Percentiles rank a stretch among this genome's conserved stretches.
Conservation (phyloP, 768 basidiomycete genomes). For the Strobilomyces echinocephalus region DNA sequence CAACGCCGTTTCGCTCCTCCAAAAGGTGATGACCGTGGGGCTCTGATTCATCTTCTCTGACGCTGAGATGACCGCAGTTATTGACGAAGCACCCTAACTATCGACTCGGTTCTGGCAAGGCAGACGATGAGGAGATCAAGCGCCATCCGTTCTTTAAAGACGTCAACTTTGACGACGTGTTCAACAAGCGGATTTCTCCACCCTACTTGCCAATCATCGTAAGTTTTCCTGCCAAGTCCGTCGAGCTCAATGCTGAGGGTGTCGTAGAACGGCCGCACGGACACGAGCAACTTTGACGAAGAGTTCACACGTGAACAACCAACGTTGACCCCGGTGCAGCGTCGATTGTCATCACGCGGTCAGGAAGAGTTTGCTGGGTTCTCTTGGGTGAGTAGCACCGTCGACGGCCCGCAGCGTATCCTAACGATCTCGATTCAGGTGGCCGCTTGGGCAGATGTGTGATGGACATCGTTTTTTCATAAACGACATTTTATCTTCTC, state of each 20-base stretch:
- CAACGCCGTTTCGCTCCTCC: slow-evolving; percentile 91
- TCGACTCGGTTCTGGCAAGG: slow-evolving; percentile 85
- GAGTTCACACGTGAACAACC: slow-evolving; percentile 98
- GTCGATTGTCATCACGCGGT: slow-evolving; percentile 82
- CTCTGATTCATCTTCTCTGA: not conserved
- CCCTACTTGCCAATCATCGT: slow-evolving; percentile 97
- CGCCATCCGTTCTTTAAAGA: slow-evolving; percentile 98
- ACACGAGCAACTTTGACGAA: slow-evolving; percentile 92
- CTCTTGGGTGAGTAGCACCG: slow-evolving; percentile 65
- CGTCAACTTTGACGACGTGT: slow-evolving; percentile 93
- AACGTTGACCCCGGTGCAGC: slow-evolving; percentile 95
- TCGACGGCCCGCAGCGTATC: not conserved
- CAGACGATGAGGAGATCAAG: slow-evolving; percentile 97
- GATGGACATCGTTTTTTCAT: slow-evolving; percentile 23
- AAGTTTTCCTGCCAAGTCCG: slow-evolving; percentile 28
- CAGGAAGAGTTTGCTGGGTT: slow-evolving; percentile 97
- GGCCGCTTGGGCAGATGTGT: slow-evolving; percentile 58
- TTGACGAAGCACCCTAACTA: slow-evolving; percentile 88
- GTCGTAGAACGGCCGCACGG: slow-evolving; percentile 70
- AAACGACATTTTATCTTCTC: slow-evolving; percentile 22
- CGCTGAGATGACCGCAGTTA: slow-evolving; percentile 46
- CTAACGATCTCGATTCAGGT: slow-evolving; percentile 12
- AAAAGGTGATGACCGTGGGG: slow-evolving; percentile 57
- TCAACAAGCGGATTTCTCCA: slow-evolving; percentile 94
- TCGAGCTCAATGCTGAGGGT: slow-evolving; percentile 6